phyloP scores from a whole-genome alignment of 192 early-diverging fungal species.

The Rhizophagus prolifer region DNA sequence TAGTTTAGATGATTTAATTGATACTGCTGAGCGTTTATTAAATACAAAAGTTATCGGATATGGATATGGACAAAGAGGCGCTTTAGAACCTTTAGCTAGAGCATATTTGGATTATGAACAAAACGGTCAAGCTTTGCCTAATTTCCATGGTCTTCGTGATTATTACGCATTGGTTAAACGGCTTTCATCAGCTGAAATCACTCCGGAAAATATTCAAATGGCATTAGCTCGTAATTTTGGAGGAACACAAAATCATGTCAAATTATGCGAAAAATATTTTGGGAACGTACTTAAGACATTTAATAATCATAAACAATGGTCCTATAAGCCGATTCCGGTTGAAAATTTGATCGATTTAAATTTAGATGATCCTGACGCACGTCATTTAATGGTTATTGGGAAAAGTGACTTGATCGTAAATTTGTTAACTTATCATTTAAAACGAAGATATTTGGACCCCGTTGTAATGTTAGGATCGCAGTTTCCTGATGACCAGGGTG shows the following conservation, averaged over 20 bases:
- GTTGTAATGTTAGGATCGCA: conserved; percentile 23
- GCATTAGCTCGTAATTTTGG: conserved; percentile 30
- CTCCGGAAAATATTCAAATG: no score
- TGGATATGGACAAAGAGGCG: no score
- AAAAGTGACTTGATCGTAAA: conserved; percentile 18
- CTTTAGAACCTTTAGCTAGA: no score
- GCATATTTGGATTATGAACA: no score
- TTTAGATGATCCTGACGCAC: conserved; percentile 6
- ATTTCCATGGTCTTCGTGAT: no score
- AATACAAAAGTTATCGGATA: no score
- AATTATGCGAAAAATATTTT: conserved; percentile 5
- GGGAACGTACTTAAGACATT: not conserved
- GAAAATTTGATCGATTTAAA: conserved; percentile 3
- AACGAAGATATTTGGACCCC: not conserved
- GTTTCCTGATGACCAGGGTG: conserved; percentile 21
- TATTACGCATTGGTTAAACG: no score
- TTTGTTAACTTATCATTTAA: conserved; percentile 2
- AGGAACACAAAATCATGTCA: conserved; percentile 2
- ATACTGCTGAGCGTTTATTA: no score
- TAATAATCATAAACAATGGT: not conserved
- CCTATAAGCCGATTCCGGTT: conserved; percentile 4
- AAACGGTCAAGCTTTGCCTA: no score
- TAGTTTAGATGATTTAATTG: no score
- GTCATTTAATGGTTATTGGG: conserved; percentile 24
- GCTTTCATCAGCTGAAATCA: no score